Evolutionary conservation across 2,329 filamentous ascomycete genomes (phyloP), one percentile per base, ranked within the genome.

Genomic region (Neonectria magnoliae): DNA sequence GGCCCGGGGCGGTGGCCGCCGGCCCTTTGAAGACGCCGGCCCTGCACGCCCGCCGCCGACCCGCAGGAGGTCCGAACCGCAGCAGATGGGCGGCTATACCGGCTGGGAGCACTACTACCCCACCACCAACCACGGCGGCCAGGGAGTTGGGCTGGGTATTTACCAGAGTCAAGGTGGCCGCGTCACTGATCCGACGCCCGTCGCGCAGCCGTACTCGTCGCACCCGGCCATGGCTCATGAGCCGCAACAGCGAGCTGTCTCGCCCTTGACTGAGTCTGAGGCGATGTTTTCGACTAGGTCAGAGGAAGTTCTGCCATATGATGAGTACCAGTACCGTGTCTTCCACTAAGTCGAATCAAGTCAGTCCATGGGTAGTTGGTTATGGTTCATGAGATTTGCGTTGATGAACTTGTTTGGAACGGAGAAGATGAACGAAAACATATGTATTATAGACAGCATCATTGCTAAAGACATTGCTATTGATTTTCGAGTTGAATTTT

Each of bases 241-340:
- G 38, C 16, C 14, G 38, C 14, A 13, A 13, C 6, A 7, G 31
- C 27, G 36, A 7, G 11, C 6, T 2, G 45, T 57, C 7, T 57
- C 55, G 29, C 55, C 55, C 6, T 18, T 57, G 44, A 29, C 44
- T 25, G 13, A 6, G 31, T 50, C 44, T 10, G 55, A 57, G 16
- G 1, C 7, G 11, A 13, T 8, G 13, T 20, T 10, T 18, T 5
- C 55, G 5, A 5, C n/a, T 6, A 10, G 14, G 14, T 1, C 44
- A 3, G 25, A 5, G 4, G 2, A 6, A 5, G 25, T 25, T 14
- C 9, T 41, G 29, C 3, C 14, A 18, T 22, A 41, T 4, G 50
- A 60, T 47, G 57, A 60, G 36, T 60, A 60, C 27, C 22, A 55
- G 13, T 16, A n/a, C 48, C 8, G 8, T n/a, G n/a, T 14, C 5